Evolutionary conservation across 331 rosid species (phyloP).

Genomic region (Quercus tomentella): DNA sequence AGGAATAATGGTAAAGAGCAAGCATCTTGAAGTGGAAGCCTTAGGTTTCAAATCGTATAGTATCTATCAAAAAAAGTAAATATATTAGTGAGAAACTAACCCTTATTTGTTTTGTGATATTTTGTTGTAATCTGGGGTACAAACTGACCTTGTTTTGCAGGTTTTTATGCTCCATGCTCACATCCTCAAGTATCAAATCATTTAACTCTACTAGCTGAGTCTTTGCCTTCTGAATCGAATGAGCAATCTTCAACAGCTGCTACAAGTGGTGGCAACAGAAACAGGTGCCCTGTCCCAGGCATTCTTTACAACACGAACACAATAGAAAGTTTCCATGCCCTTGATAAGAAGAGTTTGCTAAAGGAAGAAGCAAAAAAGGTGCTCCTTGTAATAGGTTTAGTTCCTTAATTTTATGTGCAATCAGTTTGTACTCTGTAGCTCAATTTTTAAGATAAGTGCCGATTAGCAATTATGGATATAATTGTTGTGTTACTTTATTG

Average conservation of each 20-base stretch:
- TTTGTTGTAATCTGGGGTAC: slow-evolving; percentile 11
- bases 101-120: not conserved
- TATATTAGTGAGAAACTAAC: no score
- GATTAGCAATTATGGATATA: not conserved
- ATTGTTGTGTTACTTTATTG: not conserved
- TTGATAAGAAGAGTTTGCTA: slow-evolving; percentile 58
- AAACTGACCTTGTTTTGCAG: slow-evolving; percentile 34
- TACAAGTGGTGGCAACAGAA: slow-evolving; percentile 63
- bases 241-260: slow-evolving; percentile 37
- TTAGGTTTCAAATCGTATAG: no score
- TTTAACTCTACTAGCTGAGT: slow-evolving; percentile 73
- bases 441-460: not conserved
- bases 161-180: slow-evolving; percentile 92
- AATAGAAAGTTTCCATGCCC: slow-evolving; percentile 67
- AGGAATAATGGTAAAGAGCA: no score
- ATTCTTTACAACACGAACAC: slow-evolving; percentile 84
- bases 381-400: not conserved
- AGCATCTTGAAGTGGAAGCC: no score
- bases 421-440: not conserved
- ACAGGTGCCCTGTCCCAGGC: slow-evolving; percentile 74
- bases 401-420: not conserved
- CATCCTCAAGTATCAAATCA: slow-evolving; percentile 80
- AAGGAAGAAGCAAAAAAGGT: slow-evolving; percentile 81
- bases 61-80: no score
- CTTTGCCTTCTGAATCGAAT: slow-evolving; percentile 64